These are phyloP conservation scores for Asparagopsis taxiformis DNA, from an alignment of 31 red algal species.

Conservation along the genomic window DNA sequence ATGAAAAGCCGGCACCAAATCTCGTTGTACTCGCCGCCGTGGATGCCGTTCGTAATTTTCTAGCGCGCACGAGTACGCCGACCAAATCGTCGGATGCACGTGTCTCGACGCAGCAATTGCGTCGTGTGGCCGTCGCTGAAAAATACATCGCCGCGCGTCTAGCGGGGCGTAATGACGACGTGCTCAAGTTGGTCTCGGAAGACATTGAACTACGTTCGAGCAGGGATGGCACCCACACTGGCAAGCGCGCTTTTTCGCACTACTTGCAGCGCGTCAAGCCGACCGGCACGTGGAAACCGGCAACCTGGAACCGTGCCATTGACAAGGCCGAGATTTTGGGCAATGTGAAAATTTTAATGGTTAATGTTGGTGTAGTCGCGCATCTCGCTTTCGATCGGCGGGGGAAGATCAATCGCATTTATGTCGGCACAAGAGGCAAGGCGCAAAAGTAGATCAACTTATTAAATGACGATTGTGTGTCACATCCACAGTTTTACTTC, in stretches of 20 bases:
- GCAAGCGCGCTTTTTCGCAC: conserved; percentile 17
- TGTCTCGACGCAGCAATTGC: not conserved
- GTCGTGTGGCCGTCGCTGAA: conserved; percentile 8
- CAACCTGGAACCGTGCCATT: conserved; percentile 49
- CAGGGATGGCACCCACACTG: conserved; percentile 27
- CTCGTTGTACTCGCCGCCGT: not conserved
- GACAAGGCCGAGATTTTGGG: conserved; percentile 41
- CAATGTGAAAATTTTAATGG: conserved; percentile 42
- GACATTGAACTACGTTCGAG: conserved; percentile 34
- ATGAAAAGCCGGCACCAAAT: no score
- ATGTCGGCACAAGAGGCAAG: conserved; percentile 39
- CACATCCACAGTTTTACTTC: no score
- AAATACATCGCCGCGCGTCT: conserved; percentile 38
- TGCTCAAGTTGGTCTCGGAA: conserved; percentile 36
- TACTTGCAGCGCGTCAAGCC: conserved; percentile 46
- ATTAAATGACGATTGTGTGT: no score
- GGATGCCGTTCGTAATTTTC: not conserved
- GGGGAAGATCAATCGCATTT: conserved; percentile 59
- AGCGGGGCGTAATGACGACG: conserved; percentile 29
- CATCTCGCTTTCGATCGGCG: conserved; percentile 35
- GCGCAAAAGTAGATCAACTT: conserved; percentile 30
- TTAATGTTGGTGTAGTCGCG: conserved; percentile 58
- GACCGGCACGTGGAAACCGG: conserved; percentile 43
- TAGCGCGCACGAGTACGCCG: not conserved
- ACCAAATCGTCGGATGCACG: not conserved